Conservation (phyloP, 805 yeast species). For the Metschnikowia kofuensis region DNA sequence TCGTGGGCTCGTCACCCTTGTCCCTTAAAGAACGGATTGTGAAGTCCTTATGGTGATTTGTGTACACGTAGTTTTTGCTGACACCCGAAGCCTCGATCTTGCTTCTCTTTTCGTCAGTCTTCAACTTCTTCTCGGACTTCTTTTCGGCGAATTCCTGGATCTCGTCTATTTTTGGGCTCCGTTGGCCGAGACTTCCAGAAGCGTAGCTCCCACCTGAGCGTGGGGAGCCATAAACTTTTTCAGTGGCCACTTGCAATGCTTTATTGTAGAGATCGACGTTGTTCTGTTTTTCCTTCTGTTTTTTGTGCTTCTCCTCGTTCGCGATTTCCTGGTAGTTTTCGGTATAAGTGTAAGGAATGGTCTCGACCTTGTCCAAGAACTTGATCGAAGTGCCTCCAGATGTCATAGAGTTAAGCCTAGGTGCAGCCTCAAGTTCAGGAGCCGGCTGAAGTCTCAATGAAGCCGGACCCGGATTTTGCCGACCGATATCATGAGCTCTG, state of each 20-base stretch:
- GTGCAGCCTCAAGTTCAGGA: constrained; percentile 5
- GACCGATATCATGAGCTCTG: too few relatives aligned
- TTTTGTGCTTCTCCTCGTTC: constrained; percentile 10
- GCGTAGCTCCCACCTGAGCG: neutral
- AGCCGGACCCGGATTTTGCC: too few relatives aligned
- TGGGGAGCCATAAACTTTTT: constrained; percentile 49
- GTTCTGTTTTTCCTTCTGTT: constrained; percentile 21
- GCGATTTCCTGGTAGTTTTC: constrained; percentile 8
- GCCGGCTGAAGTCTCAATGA: constrained; percentile 8
- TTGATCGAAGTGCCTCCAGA: constrained; percentile 36
- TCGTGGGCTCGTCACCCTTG: constrained; percentile 1
- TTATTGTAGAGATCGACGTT: constrained; percentile 53
- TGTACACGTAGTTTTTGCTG: constrained; percentile 14
- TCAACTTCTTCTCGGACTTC: constrained; percentile 13
- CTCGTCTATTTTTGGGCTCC: neutral
- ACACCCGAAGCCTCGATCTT: constrained; percentile 16
- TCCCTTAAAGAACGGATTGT: constrained; percentile 13
- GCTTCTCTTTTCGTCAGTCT: constrained; percentile 10
- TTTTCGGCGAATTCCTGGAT: constrained; percentile 8
- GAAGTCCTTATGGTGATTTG: constrained; percentile 19
- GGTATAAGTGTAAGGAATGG: constrained; percentile 25
- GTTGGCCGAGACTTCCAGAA: neutral
- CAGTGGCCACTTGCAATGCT: constrained; percentile 55
- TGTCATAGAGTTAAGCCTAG: constrained; percentile 9
- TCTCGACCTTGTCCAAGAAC: constrained; percentile 36